Evolutionary conservation across 306 rosid genomes (phyloP).

Genomic region (Acacia crassicarpa): DNA sequence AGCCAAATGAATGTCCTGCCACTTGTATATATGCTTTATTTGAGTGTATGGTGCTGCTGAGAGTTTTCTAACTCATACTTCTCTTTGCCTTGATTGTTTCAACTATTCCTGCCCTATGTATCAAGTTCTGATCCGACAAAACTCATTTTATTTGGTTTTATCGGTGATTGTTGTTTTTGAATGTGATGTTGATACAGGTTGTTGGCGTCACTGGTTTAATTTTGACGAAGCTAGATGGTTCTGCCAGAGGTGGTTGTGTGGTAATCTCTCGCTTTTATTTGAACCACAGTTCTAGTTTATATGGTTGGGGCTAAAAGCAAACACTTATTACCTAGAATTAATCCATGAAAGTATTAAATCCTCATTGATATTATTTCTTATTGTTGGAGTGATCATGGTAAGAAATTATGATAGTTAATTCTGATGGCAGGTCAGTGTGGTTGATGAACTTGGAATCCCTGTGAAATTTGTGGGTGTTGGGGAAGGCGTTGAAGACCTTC

Average conservation of each 20-base stretch:
- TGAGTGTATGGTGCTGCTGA: not conserved
- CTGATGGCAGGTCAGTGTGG: constrained; percentile 84
- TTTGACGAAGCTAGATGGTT: constrained; percentile 91
- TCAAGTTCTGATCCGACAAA: not conserved
- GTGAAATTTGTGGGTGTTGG: constrained; percentile 97
- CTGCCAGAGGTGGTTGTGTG: constrained; percentile 99
- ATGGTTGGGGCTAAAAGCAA: not conserved
- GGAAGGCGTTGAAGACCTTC: constrained; percentile 89
- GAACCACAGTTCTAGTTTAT: not conserved
- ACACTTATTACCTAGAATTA: not conserved
- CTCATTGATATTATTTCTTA: not conserved
- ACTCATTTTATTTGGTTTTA: not conserved
- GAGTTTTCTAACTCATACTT: constrained; percentile 6
- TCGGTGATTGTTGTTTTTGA: constrained; percentile 20
- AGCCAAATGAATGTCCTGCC: constrained; percentile 6
- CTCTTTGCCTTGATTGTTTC: constrained; percentile 3
- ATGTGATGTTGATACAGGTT: constrained; percentile 52
- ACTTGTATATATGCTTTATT: not conserved
- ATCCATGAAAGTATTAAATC: not conserved
- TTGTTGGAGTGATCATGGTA: constrained; percentile 5
- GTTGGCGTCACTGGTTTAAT: constrained; percentile 91
- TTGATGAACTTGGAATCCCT: constrained; percentile 93
- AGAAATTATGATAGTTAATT: constrained; percentile 16
- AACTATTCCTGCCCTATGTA: not conserved
- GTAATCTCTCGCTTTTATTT: constrained; percentile 46